Evolutionary conservation across 768 basidiomycete species (phyloP).

Genomic region (Boletus rubescentipes): DNA sequence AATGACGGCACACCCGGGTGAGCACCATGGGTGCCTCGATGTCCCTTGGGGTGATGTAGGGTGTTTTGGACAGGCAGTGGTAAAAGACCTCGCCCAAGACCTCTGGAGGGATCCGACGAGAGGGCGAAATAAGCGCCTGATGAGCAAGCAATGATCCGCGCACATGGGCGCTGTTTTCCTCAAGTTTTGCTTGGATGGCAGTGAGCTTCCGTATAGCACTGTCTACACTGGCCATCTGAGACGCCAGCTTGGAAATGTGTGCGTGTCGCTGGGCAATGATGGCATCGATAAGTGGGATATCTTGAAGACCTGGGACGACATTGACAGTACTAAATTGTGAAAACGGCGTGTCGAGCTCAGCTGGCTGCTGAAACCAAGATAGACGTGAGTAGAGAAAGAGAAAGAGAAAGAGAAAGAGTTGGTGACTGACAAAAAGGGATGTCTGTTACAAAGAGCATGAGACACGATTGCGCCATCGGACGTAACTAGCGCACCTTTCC

Average conservation of each 20-base stretch:
- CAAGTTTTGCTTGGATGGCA: slow-evolving; percentile 17
- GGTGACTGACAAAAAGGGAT: slow-evolving; percentile 21
- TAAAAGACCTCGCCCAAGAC: slow-evolving; percentile 32
- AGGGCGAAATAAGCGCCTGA: slow-evolving; percentile 21
- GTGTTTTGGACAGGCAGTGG: slow-evolving; percentile 25
- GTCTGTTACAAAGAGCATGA: slow-evolving; percentile 24
- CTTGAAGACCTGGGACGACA: slow-evolving; percentile 12
- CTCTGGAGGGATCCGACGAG: slow-evolving; percentile 28
- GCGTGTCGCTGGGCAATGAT: slow-evolving; percentile 20
- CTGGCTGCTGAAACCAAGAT: slow-evolving; percentile 5
- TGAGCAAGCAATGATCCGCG: slow-evolving; percentile 25
- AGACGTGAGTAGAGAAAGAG: neutral
- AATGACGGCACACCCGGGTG: slow-evolving; percentile 28
- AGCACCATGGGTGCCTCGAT: slow-evolving; percentile 27
- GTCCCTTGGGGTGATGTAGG: slow-evolving; percentile 25
- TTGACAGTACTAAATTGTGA: slow-evolving; percentile 9
- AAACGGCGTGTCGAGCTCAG: slow-evolving; percentile 20
- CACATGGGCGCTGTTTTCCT: slow-evolving; percentile 15
- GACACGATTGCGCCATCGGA: slow-evolving; percentile 35
- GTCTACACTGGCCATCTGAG: slow-evolving; percentile 20
- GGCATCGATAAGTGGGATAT: slow-evolving; percentile 16
- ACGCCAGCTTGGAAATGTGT: slow-evolving; percentile 20
- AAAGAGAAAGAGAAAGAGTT: neutral
- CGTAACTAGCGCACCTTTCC: slow-evolving; percentile 18
- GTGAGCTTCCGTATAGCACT: slow-evolving; percentile 19